A percentile compares a stretch with the other conserved stretches of the same genome.
phyloP scores from a whole-genome alignment of 2,329 filamentous ascomycete species.

The Diaporthe nobilis region DNA sequence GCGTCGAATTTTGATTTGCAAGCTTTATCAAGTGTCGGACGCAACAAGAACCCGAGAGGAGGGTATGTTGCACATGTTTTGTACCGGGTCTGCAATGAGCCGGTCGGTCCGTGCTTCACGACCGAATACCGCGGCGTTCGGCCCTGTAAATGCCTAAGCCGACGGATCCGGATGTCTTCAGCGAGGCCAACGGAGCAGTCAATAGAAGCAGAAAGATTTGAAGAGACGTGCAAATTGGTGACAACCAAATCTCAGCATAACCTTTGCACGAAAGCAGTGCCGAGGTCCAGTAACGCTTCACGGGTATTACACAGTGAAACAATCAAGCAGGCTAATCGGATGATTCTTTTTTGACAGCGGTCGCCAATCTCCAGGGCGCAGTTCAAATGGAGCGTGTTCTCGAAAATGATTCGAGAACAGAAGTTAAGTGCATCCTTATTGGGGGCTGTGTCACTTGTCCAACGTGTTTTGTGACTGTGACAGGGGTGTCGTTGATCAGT shows the following conservation, averaged over 20 bases:
- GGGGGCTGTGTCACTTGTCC: slow-evolving; percentile 22
- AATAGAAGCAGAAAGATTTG: background rate
- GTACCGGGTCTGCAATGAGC: background rate
- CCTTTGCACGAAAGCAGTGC: background rate
- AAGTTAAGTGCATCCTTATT: slow-evolving; percentile 1
- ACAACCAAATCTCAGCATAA: background rate
- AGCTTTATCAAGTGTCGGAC: background rate
- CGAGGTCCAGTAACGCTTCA: background rate
- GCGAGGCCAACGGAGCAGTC: background rate
- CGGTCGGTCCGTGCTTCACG: background rate
- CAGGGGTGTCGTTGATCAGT: slow-evolving; percentile 22
- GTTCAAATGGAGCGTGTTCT: background rate
- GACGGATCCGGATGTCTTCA: slow-evolving; percentile 1
- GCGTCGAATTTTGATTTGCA: background rate
- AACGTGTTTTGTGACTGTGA: slow-evolving; percentile 8
- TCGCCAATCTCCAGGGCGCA: background rate
- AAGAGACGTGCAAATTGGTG: background rate
- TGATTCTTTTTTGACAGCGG: slow-evolving; percentile 1
- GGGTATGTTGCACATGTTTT: background rate
- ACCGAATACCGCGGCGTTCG: slow-evolving; percentile 13
- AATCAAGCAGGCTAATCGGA: background rate
- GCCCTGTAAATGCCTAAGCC: background rate
- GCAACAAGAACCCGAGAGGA: background rate
- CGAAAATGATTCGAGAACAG: background rate
- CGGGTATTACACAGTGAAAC: background rate